A percentile compares a stretch with the other conserved stretches of the same genome.
These are phyloP conservation scores for Acer campestre DNA, from an alignment of 345 rosid species.

Conservation along the genomic window DNA sequence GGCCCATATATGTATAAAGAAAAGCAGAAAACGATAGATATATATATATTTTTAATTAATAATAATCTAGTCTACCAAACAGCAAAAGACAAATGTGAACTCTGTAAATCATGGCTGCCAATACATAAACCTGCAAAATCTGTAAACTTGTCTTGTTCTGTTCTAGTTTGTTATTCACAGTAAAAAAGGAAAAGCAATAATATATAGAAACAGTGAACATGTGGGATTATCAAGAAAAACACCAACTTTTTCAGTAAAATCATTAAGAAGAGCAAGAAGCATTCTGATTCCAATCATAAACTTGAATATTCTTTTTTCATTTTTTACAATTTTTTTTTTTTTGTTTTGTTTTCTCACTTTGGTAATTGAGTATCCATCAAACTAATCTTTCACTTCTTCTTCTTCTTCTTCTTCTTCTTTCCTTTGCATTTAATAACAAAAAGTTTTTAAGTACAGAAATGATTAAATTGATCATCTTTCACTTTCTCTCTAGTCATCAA, in stretches of 20 bases:
- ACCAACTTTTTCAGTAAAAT: slow-evolving; percentile 45
- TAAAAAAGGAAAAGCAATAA: slow-evolving; percentile 17
- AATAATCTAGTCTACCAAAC: background rate
- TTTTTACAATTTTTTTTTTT: too few species aligned
- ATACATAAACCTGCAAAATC: slow-evolving; percentile 28
- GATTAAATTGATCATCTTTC: slow-evolving; percentile 33
- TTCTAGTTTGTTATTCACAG: slow-evolving; percentile 28
- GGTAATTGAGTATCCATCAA: slow-evolving; percentile 28
- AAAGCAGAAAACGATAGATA: background rate
- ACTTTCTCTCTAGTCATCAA: slow-evolving; percentile 34
- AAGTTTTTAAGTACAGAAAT: slow-evolving; percentile 21
- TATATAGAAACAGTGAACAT: background rate
- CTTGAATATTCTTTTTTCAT: slow-evolving; percentile 11
- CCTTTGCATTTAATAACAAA: too few species aligned
- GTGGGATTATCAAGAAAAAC: slow-evolving; percentile 37
- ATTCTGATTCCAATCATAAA: slow-evolving; percentile 31
- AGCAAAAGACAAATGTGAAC: slow-evolving; percentile 10
- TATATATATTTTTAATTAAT: too few species aligned
- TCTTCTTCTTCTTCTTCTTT: background rate
- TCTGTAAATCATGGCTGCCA: slow-evolving; percentile 6
- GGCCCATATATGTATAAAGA: background rate
- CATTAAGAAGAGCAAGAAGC: slow-evolving; percentile 35
- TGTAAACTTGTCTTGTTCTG: slow-evolving; percentile 31
- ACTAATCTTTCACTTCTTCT: slow-evolving; percentile 10
- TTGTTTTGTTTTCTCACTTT: slow-evolving; percentile 27